Conservation (phyloP, 148 eudicot genomes). For the Talinum fruticosum region DNA sequence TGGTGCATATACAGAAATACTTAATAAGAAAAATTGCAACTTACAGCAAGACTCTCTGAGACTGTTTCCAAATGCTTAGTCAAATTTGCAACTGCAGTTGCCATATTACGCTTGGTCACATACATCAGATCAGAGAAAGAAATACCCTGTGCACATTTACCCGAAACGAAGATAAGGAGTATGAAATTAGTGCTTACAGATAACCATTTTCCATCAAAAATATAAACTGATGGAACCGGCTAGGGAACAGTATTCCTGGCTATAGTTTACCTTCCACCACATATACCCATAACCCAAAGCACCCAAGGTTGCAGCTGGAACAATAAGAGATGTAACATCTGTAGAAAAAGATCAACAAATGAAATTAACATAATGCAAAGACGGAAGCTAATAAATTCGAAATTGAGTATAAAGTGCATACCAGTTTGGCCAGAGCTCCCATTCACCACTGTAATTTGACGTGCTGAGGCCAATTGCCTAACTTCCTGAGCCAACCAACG, state of each 20-base stretch:
- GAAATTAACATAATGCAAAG: constrained; percentile 10
- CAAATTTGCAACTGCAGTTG: constrained; percentile 70
- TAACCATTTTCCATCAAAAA: not conserved
- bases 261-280: constrained; percentile 92
- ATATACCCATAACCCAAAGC: constrained; percentile 91
- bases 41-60: constrained; percentile 67
- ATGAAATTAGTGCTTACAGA: not conserved
- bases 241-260: not conserved
- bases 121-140: constrained; percentile 94
- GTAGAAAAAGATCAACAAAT: constrained; percentile 6
- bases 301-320: constrained; percentile 83
- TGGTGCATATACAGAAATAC: not conserved
- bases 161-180: not conserved
- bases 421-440: constrained; percentile 59
- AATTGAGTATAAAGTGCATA: constrained; percentile 14
- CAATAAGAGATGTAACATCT: constrained; percentile 52
- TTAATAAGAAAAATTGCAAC: constrained; percentile 19
- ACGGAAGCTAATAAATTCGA: not conserved
- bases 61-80: constrained; percentile 78
- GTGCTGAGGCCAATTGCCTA: constrained; percentile 59
- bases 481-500: constrained; percentile 83
- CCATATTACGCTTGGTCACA: constrained; percentile 82
- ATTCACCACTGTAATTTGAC: constrained; percentile 76
- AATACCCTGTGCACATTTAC: constrained; percentile 46
- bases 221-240: not conserved